Evolutionary conservation across 257 asterid genomes (phyloP), one percentile per base, ranked within the genome.

Genomic region (Capsicum pubescens): DNA sequence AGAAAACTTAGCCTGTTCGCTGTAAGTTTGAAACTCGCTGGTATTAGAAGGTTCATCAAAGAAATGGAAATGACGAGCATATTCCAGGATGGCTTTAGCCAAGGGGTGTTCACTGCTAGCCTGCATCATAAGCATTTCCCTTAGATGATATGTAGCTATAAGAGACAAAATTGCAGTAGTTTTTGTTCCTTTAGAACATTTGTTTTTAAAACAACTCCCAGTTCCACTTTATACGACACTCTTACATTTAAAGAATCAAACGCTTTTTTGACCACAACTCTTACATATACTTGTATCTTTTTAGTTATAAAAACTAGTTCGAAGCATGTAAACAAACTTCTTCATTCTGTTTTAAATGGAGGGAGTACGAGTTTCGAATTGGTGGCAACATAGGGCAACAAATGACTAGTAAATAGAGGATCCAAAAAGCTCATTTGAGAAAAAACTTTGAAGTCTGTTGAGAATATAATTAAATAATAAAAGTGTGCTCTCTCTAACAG

Each of bases 91-190:
- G 68, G 99, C 98, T 85, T 90, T 94, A 42, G 91, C 99, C 95
- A 97, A 87, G 54, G 99, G 99, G 85, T 97, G 99, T 86, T 97
- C 99, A 36, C 99, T 97, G 89, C 97, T 87, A 85, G 94, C 98
- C 99, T 97, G 92, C 74, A 80, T 59, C 88, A 90, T 85, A 68
- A 36, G 76, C 78, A 84, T 60, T 82, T 44, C 44, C 19, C 61
- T 67, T 57, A 79, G 39, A 19, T 36, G 54, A 39, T 0, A 77
- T 26, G 50, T 77, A 77, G 82, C 82, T 54, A 32, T 14, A 77
- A 54, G 82, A 44, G 64, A 77, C 15, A 54, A 54, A 54, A 77
- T 15, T 26, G 66, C 26, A 55, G 66, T 54, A 54, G 64, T 77
- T 77, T 54, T 32, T 32, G 50, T 32, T 8, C 26, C 82, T 77